These are phyloP conservation scores for Penicillium parvum DNA, from an alignment of 495 filamentous ascomycete species.

Conservation along the genomic window DNA sequence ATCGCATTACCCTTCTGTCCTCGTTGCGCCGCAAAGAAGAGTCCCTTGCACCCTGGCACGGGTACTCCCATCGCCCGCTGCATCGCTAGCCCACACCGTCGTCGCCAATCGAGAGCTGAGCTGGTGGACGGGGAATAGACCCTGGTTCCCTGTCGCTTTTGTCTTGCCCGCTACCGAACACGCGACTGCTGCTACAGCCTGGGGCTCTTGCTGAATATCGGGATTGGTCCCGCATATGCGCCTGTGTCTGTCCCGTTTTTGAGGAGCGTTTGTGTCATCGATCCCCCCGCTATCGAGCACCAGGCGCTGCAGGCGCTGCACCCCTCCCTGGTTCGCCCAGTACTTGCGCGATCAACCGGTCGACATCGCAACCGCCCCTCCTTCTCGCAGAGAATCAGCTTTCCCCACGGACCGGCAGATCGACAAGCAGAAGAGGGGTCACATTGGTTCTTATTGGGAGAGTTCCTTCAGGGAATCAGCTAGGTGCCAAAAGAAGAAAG, in stretches of 20 bases:
- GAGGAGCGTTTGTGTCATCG: conserved; percentile 9
- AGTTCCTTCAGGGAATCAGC: conserved; percentile 15
- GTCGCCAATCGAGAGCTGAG: conserved; percentile 21
- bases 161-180: conserved; percentile 18
- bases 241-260: conserved; percentile 11
- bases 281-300: conserved; percentile 11
- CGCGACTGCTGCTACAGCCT: conserved; percentile 17
- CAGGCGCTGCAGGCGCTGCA: conserved; percentile 4
- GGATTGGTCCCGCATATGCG: conserved; percentile 19
- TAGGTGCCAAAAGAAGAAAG: conserved; percentile 20
- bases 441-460: conserved; percentile 22
- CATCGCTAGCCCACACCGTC: conserved; percentile 20
- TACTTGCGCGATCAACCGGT: conserved; percentile 34
- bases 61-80: conserved; percentile 27
- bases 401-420: conserved; percentile 41
- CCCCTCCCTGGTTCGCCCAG: conserved; percentile 17
- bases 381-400: conserved; percentile 32
- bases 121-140: conserved; percentile 8
- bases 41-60: conserved; percentile 26
- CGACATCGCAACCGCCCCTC: conserved; percentile 28
- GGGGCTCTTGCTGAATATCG: conserved; percentile 23
- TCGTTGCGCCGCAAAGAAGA: conserved; percentile 24
- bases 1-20: conserved; percentile 15
- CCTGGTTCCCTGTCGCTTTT: conserved; percentile 14
- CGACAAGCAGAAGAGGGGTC: conserved; percentile 33